Base-by-base conservation (phyloP, 352 stramenopile species). In the Discostella stelligera region DNA sequence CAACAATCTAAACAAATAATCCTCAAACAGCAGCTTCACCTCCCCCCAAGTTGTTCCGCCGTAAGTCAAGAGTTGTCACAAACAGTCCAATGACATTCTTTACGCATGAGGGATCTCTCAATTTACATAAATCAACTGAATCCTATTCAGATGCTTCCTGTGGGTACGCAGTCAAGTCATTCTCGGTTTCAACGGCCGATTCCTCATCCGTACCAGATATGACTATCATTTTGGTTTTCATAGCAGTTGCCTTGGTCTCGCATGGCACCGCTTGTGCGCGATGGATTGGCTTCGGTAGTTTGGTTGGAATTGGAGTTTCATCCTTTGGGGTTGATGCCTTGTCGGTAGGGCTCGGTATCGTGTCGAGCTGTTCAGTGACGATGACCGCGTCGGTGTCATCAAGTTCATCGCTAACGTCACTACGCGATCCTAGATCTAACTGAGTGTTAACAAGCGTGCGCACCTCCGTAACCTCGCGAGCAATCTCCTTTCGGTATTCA, bases 391-490 rank as follows among this genome's bases (percentile, higher is more conserved):
- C 37, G 23, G 53, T 10, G 37, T 39, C 18, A 58, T 30, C 37
- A 44, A 14, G 7, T 8, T 21, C 63, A n/a, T 49, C 65, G 59
- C 21, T 27, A 37, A 18, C 60, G 11, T 44, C n/a, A n/a, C 8
- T 62, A n/a, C 16, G 11, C 55, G 30, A 52, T 55, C 27, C 52
- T 6, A 20, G 37, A 49, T 11, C 39, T 13, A 63, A 52, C 48
- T 67, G 44, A 18, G 60, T 71, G 16, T 77, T 61, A 6, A 59
- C 27, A 11, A 10, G 44, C 23, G 58, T 59, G n/a, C 63, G 54
- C 37, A 66, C 32, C 39, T 67, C 69, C 11, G 44, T 63, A 11
- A 44, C 37, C 37, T 44, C 37, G 7, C 11, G 7, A 44, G 7
- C 37, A 10, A 44, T 44, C 37, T 44, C 37, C 11, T 11, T 44